Evolutionary conservation across 805 yeast species (phyloP).

Genomic region (Tetrapisispora taiwanensis): DNA sequence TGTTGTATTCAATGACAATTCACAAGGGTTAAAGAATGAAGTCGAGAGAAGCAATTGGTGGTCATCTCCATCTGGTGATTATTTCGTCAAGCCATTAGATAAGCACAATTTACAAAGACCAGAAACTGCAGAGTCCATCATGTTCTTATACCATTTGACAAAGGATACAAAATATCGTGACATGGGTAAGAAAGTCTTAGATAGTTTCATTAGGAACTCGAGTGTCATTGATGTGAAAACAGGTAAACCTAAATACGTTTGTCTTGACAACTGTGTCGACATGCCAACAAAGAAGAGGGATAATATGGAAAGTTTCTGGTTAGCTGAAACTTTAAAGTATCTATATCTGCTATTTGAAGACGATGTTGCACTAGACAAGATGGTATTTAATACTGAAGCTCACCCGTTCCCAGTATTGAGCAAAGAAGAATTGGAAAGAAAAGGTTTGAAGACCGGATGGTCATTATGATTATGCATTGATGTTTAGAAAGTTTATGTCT

Average conservation of each 20-base stretch:
- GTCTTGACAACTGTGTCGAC: constrained; percentile 54
- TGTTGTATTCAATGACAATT: constrained; percentile 61
- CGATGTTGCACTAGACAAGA: constrained; percentile 52
- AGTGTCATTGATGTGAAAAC: constrained; percentile 32
- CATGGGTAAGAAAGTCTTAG: constrained; percentile 85
- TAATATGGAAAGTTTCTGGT: constrained; percentile 88
- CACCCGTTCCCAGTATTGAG: constrained; percentile 76
- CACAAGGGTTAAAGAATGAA: constrained; percentile 10
- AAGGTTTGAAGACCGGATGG: constrained; percentile 24
- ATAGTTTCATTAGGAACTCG: constrained; percentile 54
- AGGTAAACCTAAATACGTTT: constrained; percentile 35
- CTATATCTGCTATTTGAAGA: constrained; percentile 71
- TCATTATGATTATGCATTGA: constrained; percentile 8
- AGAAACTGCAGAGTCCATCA: constrained; percentile 85
- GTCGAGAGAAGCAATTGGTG: constrained; percentile 14
- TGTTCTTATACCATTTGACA: constrained; percentile 68
- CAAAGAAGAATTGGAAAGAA: constrained; percentile 5
- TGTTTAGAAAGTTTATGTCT: not conserved
- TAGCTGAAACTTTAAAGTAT: constrained; percentile 86
- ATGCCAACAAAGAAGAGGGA: constrained; percentile 47
- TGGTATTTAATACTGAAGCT: constrained; percentile 86
- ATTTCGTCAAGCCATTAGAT: constrained; percentile 59
- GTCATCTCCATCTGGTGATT: constrained; percentile 39
- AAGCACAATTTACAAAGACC: constrained; percentile 85
- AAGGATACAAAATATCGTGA: constrained; percentile 71